phyloP scores from a whole-genome alignment of 2,329 filamentous ascomycete genomes.

The Exophiala dermatitidis region DNA sequence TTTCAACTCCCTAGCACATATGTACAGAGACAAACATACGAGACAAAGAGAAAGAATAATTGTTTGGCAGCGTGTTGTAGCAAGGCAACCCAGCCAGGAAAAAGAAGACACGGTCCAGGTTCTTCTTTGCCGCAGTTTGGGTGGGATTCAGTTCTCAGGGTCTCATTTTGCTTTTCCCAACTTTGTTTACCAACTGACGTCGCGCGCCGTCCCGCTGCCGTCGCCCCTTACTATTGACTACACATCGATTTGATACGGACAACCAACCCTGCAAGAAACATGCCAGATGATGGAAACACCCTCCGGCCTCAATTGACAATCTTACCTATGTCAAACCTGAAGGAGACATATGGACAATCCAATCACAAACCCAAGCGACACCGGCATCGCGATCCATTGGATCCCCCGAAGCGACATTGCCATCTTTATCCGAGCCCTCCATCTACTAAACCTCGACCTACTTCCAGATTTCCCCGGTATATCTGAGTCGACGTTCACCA shows the following conservation, averaged over 20 bases:
- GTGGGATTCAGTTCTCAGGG: too few species aligned
- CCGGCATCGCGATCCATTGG: neutral
- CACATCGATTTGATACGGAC: neutral
- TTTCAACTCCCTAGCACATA: neutral
- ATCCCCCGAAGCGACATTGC: conserved; percentile 46
- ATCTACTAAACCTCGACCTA: conserved; percentile 70
- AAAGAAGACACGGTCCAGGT: neutral
- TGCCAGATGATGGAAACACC: neutral
- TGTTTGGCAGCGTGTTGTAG: neutral
- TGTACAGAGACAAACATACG: conserved; percentile 3
- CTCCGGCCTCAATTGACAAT: too few species aligned
- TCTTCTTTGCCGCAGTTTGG: too few species aligned
- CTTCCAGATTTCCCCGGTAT: conserved; percentile 75
- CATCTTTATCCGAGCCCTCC: conserved; percentile 75
- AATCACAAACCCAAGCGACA: neutral
- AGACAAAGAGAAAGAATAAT: neutral
- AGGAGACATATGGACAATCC: neutral
- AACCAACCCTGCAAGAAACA: neutral
- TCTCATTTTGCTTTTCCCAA: neutral
- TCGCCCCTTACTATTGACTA: neutral
- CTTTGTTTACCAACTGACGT: conserved; percentile 14
- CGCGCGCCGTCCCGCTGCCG: conserved; percentile 2
- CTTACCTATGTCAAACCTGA: neutral
- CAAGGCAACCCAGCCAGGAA: neutral
- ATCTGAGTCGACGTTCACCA: conserved; percentile 60